Conservation (phyloP, 225 moss, liverwort and hornwort species). For the Straminergon stramineum region DNA sequence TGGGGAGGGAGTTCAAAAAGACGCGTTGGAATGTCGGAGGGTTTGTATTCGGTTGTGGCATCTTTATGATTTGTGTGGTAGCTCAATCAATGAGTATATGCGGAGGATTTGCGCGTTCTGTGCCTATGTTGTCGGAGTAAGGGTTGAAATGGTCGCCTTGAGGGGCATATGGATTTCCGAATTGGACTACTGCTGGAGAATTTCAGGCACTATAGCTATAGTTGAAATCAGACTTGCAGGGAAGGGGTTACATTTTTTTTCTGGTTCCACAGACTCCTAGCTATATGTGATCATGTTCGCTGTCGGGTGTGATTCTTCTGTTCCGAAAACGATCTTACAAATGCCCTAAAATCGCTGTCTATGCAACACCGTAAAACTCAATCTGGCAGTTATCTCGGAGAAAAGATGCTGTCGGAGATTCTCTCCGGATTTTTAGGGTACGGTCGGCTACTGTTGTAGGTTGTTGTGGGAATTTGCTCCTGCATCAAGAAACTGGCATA, state of each 20-base stretch:
- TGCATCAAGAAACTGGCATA: not conserved
- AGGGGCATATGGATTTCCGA: not conserved
- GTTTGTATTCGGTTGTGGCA: not conserved
- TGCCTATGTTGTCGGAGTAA: not conserved
- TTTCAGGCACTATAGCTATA: not conserved
- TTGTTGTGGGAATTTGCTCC: not conserved
- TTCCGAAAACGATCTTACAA: not conserved
- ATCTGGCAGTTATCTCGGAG: not conserved
- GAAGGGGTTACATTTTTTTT: not conserved
- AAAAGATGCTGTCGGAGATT: not conserved
- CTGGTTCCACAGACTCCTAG: not conserved
- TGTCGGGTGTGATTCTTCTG: not conserved
- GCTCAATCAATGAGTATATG: not conserved
- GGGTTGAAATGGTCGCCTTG: not conserved
- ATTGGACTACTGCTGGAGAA: not conserved
- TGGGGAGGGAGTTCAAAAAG: not conserved
- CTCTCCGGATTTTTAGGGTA: not conserved
- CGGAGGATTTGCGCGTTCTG: not conserved
- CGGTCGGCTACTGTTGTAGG: not conserved
- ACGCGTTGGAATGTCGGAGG: not conserved
- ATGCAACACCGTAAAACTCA: not conserved
- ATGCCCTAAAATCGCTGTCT: not conserved
- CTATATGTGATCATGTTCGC: not conserved
- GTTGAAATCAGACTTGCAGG: not conserved
- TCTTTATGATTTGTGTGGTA: not conserved